A percentile compares a stretch with the other conserved stretches of the same genome.
Evolutionary conservation across 345 rosid species (phyloP).

Genomic region (Durio zibethinus): DNA sequence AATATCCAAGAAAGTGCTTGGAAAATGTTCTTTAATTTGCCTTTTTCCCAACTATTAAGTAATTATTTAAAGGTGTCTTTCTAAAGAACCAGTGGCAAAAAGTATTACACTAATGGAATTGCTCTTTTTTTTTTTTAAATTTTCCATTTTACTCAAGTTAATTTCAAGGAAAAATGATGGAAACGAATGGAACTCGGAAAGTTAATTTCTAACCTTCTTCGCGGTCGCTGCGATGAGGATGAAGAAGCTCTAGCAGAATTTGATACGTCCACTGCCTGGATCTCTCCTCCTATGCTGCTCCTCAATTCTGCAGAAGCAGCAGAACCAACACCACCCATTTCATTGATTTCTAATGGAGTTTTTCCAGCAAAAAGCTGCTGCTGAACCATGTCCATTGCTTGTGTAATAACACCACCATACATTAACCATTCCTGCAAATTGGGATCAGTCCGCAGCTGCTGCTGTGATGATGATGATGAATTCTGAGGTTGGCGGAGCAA

Average conservation of each 20-base stretch:
- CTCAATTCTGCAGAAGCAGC: background rate
- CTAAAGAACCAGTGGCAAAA: no score
- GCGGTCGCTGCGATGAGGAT: conserved; percentile 9
- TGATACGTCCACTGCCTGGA: background rate
- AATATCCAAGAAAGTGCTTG: no score
- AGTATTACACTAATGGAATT: no score
- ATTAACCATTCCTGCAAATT: conserved; percentile 2
- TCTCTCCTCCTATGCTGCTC: background rate
- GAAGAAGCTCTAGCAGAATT: conserved; percentile 4
- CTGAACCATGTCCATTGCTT: conserved; percentile 6
- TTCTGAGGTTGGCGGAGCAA: background rate
- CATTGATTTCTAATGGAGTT: background rate
- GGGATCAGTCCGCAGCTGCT: background rate
- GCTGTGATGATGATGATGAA: background rate
- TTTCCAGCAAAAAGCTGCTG: background rate
- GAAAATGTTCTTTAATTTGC: no score
- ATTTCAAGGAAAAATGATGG: no score
- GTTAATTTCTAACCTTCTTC: conserved; percentile 9
- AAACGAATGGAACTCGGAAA: no score
- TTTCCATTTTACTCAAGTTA: no score
- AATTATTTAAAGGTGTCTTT: no score
- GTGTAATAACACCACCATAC: background rate
- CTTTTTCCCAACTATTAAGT: no score
- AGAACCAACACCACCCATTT: background rate
- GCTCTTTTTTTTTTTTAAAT: no score